These are phyloP conservation scores for Hypoxylon sp. DNA, from an alignment of 2,329 filamentous ascomycete species.

Conservation along the genomic window DNA sequence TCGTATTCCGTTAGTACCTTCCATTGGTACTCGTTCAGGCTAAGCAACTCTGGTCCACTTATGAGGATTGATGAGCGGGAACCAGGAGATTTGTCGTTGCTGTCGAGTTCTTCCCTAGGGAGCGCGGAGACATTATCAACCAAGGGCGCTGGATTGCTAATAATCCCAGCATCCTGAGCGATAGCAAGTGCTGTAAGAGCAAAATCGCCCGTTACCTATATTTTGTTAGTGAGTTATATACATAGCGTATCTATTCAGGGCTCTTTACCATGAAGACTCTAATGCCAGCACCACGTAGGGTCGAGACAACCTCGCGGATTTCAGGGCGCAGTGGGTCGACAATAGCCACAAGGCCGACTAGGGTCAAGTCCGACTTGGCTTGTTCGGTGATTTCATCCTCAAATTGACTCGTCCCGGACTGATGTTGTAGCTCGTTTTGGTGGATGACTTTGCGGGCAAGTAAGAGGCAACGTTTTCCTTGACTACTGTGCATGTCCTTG, in stretches of 20 bases:
- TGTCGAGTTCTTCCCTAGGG: constrained; percentile 53
- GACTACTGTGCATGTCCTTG: constrained; percentile 78
- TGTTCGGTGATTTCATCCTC: constrained; percentile 72
- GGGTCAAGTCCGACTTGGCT: constrained; percentile 74
- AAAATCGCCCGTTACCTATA: constrained; percentile 80
- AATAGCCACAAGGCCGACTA: constrained; percentile 82
- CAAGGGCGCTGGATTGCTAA: constrained; percentile 65
- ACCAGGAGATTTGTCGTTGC: constrained; percentile 46
- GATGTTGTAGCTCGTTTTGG: constrained; percentile 57
- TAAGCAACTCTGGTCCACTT: constrained; percentile 75
- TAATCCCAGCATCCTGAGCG: constrained; percentile 79
- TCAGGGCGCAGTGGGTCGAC: constrained; percentile 84
- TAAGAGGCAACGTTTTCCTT: constrained; percentile 77
- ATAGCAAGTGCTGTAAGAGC: constrained; percentile 82
- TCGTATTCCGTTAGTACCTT: constrained; percentile 73
- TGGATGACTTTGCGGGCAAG: constrained; percentile 73
- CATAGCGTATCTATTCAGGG: background rate
- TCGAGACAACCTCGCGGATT: constrained; percentile 76
- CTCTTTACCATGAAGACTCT: constrained; percentile 79
- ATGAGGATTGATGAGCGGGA: constrained; percentile 70
- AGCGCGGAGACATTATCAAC: constrained; percentile 71
- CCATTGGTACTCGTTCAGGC: constrained; percentile 79
- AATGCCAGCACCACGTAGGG: constrained; percentile 77
- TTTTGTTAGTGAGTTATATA: constrained; percentile 12
- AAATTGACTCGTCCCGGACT: constrained; percentile 64